Conservation (phyloP, 305 asterid species). For the Fraxinus velutina region DNA sequence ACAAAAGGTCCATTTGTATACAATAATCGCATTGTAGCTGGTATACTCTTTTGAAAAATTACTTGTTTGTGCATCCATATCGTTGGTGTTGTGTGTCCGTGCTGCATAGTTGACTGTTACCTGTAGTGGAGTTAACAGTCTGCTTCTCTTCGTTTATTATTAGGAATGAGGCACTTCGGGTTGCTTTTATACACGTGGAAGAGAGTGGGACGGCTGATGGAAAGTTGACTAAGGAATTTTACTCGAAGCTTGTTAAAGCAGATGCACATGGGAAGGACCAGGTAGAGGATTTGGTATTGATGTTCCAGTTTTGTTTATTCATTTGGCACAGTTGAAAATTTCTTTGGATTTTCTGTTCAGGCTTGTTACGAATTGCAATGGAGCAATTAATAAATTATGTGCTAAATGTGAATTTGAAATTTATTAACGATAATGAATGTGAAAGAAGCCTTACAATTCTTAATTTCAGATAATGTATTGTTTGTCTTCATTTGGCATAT, state of each 20-base stretch:
- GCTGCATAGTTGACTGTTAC: not conserved
- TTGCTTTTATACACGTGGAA: constrained; percentile 90
- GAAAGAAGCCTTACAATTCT: not conserved
- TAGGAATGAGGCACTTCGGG: constrained; percentile 99
- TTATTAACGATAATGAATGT: not conserved
- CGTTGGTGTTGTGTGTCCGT: not conserved
- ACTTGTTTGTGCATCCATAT: not conserved
- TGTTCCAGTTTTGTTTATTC: constrained; percentile 13
- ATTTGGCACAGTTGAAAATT: constrained; percentile 13
- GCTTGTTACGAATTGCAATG: not conserved
- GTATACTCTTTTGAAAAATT: not conserved
- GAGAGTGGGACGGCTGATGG: constrained; percentile 66
- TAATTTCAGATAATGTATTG: not conserved
- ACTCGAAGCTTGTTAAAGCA: constrained; percentile 93
- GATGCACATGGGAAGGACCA: constrained; percentile 94
- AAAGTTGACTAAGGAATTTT: constrained; percentile 55
- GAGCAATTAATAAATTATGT: not conserved
- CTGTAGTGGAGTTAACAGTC: constrained; percentile 21
- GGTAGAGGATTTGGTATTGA: constrained; percentile 40
- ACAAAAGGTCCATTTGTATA: too few species aligned
- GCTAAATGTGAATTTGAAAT: not conserved
- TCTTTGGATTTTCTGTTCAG: not conserved
- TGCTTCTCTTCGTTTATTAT: constrained; percentile 11
- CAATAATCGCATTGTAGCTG: too few species aligned
- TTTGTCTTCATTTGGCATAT: not conserved